Base-by-base conservation (phyloP, 768 basidiomycete genomes). In the Kwoniella mangroviensis region DNA sequence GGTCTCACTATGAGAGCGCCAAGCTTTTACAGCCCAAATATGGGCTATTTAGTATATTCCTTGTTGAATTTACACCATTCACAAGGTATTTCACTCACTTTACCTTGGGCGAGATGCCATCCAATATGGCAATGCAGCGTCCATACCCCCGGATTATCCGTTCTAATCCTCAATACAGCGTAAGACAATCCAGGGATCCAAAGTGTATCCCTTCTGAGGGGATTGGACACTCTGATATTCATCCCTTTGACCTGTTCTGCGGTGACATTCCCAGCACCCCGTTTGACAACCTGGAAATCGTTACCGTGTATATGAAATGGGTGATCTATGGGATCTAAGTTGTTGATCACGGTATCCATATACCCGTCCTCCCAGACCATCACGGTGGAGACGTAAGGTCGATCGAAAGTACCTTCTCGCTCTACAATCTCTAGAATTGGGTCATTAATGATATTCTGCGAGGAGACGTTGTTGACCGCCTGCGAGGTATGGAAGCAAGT, bases 71-170 rank as follows among this genome's bases (percentile, higher is more conserved):
- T n/a, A n/a, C n/a, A n/a, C n/a, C n/a, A n/a, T n/a, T n/a, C n/a
- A n/a, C n/a, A n/a, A n/a, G n/a, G n/a, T n/a, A n/a, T 17, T 28
- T 17, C 4, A 67, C 65, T 67, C 56, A 60, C 66, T 42, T 75
- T 75, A 9, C 73, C 73, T 12, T 57, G 17, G 19, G 67, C 11
- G 12, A 75, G 56, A 45, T 72, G 73, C 68, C 68, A 75, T 3
- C 72, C 74, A 52, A 75, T 72, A 64, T 75, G 74, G 43, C 74
- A 75, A 49, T 75, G 74, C 42, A 75, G n/a, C 3, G 68, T 58
- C 74, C 74, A 75, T 4, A 75, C 69, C 11, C 71, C 73, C 4
- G 71, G 68, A 10, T 43, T 43, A 63, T 75, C 71, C 1, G 71
- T 75, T 26, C 60, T 49, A 21, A 55, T 45, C 63, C 53, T 70